A percentile compares a stretch with the other conserved stretches of the same genome.
phyloP scores from a whole-genome alignment of 2,329 filamentous ascomycete genomes.

The Leptodontidium sp. region DNA sequence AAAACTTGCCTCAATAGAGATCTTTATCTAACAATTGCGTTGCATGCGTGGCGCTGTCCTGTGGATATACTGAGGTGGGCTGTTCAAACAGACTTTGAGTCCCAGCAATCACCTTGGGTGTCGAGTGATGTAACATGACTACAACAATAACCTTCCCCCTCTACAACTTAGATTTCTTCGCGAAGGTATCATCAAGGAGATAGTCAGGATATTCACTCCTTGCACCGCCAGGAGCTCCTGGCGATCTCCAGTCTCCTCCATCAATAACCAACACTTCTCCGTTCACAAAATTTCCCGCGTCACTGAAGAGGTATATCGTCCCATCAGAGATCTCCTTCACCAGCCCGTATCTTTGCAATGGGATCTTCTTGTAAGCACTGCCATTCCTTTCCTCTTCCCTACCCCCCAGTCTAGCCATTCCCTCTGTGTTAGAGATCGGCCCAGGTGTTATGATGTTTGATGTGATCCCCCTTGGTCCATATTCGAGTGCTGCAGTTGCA shows the following conservation, averaged over 20 bases:
- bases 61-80: too few species aligned
- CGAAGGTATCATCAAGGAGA: conserved; percentile 40
- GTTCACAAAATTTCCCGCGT: conserved; percentile 86
- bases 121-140: background rate
- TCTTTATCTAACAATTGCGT: too few species aligned
- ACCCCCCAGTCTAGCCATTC: conserved; percentile 67
- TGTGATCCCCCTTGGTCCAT: conserved; percentile 85
- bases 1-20: background rate
- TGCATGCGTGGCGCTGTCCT: too few species aligned
- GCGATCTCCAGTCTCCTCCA: conserved; percentile 50
- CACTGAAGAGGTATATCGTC: conserved; percentile 87
- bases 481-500: conserved; percentile 82
- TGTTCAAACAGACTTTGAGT: too few species aligned
- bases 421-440: conserved; percentile 80
- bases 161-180: conserved; percentile 29
- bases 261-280: conserved; percentile 82
- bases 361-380: conserved; percentile 59
- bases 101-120: background rate
- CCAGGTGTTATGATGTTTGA: conserved; percentile 91
- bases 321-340: conserved; percentile 92
- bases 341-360: conserved; percentile 78
- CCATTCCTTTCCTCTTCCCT: conserved; percentile 36
- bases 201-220: conserved; percentile 43
- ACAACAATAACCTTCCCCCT: background rate
- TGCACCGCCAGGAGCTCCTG: conserved; percentile 33